Evolutionary conservation across 495 filamentous ascomycete genomes (phyloP).

Genomic region (Aspergillus mulundensis): DNA sequence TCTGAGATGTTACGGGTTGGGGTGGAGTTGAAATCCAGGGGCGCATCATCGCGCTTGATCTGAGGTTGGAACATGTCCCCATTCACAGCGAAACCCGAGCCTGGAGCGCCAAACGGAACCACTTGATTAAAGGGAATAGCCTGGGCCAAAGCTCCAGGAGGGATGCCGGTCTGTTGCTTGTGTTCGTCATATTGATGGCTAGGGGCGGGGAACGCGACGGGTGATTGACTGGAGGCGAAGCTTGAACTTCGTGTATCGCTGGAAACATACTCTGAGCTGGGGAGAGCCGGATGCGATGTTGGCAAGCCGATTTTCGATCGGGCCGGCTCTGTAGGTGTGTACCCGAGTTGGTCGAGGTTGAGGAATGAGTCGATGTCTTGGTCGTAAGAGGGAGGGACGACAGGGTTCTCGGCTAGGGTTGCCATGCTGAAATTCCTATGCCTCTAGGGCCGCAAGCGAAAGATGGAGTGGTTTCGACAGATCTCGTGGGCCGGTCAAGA

Average conservation of each 20-base stretch:
- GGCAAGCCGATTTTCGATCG: slow-evolving; percentile 36
- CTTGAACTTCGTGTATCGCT: slow-evolving; percentile 38
- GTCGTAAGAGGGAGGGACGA: slow-evolving; percentile 37
- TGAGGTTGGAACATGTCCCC: slow-evolving; percentile 45
- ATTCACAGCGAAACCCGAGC: slow-evolving; percentile 42
- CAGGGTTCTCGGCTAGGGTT: slow-evolving; percentile 40
- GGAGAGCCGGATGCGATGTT: slow-evolving; percentile 35
- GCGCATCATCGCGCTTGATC: slow-evolving; percentile 49
- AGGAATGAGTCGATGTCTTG: slow-evolving; percentile 49
- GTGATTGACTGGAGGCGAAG: slow-evolving; percentile 41
- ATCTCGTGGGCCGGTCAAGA: not conserved
- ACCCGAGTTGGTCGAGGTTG: slow-evolving; percentile 47
- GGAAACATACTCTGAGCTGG: slow-evolving; percentile 34
- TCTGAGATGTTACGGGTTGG: slow-evolving; percentile 49
- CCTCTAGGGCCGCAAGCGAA: not conserved
- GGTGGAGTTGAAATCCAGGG: slow-evolving; percentile 52
- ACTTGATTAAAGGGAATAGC: slow-evolving; percentile 63
- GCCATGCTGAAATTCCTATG: slow-evolving; percentile 29
- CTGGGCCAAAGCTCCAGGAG: slow-evolving; percentile 69
- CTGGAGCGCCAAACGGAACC: slow-evolving; percentile 47
- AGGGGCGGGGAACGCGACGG: slow-evolving; percentile 65
- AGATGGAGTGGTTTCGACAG: not conserved
- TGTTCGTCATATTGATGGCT: slow-evolving; percentile 91
- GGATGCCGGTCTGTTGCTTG: slow-evolving; percentile 86
- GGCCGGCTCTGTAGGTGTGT: slow-evolving; percentile 37